Evolutionary conservation across 345 rosid species (phyloP), one percentile per base, ranked within the genome.

Genomic region (Mallotus nudiflorus): DNA sequence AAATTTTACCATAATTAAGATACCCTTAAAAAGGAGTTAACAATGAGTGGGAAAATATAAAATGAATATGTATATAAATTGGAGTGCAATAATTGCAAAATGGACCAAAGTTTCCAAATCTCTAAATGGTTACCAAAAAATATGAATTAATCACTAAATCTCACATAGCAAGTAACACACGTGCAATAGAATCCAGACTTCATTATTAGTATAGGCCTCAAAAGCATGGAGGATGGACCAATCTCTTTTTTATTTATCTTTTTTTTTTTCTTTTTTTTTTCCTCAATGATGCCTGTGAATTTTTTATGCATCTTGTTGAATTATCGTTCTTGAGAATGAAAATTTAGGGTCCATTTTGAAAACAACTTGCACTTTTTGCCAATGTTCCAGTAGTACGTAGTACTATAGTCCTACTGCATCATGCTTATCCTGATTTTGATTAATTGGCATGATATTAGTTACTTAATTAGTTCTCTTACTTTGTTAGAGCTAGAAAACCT

Each of bases 101-200:
- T 33, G 37, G 37, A 48, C n/a, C 52, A 1, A 19, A 48, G n/a
- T 48, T n/a, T 48, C 52, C 52, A 16, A 48, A 48, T 48, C 52
- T 16, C n/a, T 15, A 6, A 19, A 48, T 46, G 1, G 18, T 12
- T 46, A 1, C 18, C 13, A 48, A 48, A 48, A 48, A 48, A 46
- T 33, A 33, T 33, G 6, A 2, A 33, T 33, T 6, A 33, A 33
- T 33, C n/a, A 16, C n/a, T 48, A 42, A 71, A 68, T 68, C 82
- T 68, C 65, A 60, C 57, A 37, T 59, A 51, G 75, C 82, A 76
- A 54, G 73, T 57, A 66, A 24, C 77, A 70, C 85, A 81, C 82
- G 86, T 79, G 83, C 79, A 66, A 66, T 28, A 3, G 61, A 42
- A 28, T 52, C 50, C 44, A n/a, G 6, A 64, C 74, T 76, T 48